phyloP scores from a whole-genome alignment of 2,329 filamentous ascomycete species.

The Sarocladium kiliense region DNA sequence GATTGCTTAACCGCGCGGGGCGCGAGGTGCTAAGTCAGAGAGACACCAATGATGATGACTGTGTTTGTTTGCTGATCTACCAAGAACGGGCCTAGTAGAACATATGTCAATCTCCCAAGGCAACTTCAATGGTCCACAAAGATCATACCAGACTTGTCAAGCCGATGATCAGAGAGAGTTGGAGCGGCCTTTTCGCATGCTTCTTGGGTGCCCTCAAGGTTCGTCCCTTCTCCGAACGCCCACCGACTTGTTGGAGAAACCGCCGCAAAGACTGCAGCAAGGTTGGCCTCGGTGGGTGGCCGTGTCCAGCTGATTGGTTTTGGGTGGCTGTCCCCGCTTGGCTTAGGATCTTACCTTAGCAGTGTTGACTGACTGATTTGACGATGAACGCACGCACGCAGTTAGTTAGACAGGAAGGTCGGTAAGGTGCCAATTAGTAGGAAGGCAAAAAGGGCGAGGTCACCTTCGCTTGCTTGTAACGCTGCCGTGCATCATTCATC shows the following conservation, averaged over 20 bases:
- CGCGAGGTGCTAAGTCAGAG: background rate
- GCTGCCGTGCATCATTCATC: background rate
- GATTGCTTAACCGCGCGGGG: constrained; percentile 5
- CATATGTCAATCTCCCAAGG: no score
- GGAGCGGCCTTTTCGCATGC: background rate
- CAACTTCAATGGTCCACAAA: no score
- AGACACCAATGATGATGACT: background rate
- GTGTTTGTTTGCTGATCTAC: no score
- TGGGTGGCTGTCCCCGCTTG: constrained; percentile 5
- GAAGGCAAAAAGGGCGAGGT: no score
- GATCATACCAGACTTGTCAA: no score
- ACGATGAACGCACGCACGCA: constrained; percentile 5
- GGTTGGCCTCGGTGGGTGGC: background rate
- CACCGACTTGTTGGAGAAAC: background rate
- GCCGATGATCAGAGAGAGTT: background rate
- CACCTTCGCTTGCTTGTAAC: background rate
- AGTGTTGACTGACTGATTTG: background rate
- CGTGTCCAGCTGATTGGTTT: constrained; percentile 6
- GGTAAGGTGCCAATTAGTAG: no score
- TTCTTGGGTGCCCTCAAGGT: background rate
- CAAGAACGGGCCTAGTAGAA: no score
- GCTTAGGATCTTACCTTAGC: constrained; percentile 5
- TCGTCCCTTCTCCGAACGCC: background rate
- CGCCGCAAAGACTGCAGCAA: background rate
- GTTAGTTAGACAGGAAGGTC: background rate